Evolutionary conservation across 371 early-diverging fungal species (phyloP).

Genomic region (Mortierella sp.): DNA sequence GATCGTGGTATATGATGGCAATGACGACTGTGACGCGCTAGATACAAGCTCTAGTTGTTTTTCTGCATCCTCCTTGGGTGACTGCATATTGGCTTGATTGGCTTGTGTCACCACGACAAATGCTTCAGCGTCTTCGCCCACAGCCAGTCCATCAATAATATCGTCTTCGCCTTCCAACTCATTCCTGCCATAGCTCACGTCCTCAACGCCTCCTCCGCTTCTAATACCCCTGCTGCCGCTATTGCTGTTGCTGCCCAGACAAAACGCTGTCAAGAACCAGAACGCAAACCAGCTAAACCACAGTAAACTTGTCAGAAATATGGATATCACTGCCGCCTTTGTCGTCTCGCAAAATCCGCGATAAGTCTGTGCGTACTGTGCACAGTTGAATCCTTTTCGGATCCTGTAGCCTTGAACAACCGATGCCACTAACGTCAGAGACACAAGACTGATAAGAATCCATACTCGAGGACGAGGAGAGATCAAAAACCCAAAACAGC

Average conservation of each 20-base stretch:
- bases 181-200: neutral
- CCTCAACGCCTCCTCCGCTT: neutral
- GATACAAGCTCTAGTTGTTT: neutral
- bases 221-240: neutral
- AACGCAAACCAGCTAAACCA: constrained; percentile 30
- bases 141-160: neutral
- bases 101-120: neutral
- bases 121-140: neutral
- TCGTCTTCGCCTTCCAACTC: neutral
- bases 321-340: constrained; percentile 11
- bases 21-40: neutral
- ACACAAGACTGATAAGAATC: constrained; percentile 12
- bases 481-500: neutral
- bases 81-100: neutral
- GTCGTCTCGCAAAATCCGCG: constrained; percentile 9
- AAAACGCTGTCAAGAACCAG: constrained; percentile 23
- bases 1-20: neutral
- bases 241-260: neutral
- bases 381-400: constrained; percentile 12
- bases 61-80: neutral
- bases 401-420: constrained; percentile 21
- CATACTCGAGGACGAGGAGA: constrained; percentile 20
- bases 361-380: constrained; percentile 4
- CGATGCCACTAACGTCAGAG: constrained; percentile 18
- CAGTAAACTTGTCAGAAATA: constrained; percentile 21